phyloP scores from a whole-genome alignment of 2,329 filamentous ascomycete species.

The Tolypocladium guangdongense region DNA sequence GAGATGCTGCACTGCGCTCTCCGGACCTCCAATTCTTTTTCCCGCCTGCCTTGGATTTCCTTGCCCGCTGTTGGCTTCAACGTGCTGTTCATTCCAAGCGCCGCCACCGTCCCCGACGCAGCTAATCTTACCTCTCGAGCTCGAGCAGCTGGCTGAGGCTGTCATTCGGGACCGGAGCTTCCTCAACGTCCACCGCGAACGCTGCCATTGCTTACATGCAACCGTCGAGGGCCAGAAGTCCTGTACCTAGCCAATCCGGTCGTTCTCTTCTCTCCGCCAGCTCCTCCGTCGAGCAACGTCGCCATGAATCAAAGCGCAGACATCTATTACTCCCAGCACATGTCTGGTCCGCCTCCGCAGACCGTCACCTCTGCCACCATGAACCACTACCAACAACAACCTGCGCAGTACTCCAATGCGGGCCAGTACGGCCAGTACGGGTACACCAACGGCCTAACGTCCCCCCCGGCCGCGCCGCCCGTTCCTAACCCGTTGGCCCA shows the following conservation, averaged over 20 bases:
- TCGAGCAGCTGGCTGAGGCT: neutral
- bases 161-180: neutral
- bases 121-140: neutral
- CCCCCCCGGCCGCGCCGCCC: slow-evolving; percentile 60
- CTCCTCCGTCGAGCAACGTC: slow-evolving; percentile 23
- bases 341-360: slow-evolving; percentile 67
- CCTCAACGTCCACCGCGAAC: neutral
- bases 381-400: slow-evolving; percentile 67
- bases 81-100: neutral
- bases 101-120: neutral
- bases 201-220: neutral
- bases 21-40: too few species aligned
- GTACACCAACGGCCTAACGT: slow-evolving; percentile 68
- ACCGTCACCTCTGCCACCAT: slow-evolving; percentile 64
- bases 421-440: slow-evolving; percentile 57
- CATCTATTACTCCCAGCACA: slow-evolving; percentile 76
- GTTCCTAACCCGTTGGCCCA: slow-evolving; percentile 59
- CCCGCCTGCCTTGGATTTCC: neutral
- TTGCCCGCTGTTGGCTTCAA: neutral
- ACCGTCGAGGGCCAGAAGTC: neutral
- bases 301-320: slow-evolving; percentile 80
- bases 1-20: neutral
- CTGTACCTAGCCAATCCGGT: neutral
- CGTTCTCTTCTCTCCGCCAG: slow-evolving; percentile 27
- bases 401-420: slow-evolving; percentile 54